A percentile compares a stretch with the other conserved stretches of the same genome.
Conservation (phyloP, 768 basidiomycete species). For the Suillus subaureus region DNA sequence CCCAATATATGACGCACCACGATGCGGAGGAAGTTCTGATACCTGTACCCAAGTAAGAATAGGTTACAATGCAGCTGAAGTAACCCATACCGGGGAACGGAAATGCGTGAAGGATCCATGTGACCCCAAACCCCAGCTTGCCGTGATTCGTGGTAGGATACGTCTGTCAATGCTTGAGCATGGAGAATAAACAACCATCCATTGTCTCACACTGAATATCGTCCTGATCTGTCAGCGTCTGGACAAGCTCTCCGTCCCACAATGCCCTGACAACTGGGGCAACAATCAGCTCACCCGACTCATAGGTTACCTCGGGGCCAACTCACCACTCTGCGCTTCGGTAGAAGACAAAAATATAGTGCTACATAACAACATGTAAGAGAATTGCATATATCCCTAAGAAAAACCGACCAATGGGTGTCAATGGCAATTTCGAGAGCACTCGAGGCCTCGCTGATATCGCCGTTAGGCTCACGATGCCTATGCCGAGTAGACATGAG, state of each 20-base stretch:
- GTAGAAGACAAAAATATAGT: conserved; percentile 83
- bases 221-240: conserved; percentile 70
- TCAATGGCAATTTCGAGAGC: conserved; percentile 93
- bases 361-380: conserved; percentile 37
- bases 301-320: not conserved
- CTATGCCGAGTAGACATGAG: conserved; percentile 82
- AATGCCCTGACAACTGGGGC: conserved; percentile 72
- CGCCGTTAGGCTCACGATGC: conserved; percentile 74
- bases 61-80: not conserved
- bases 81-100: conserved; percentile 65
- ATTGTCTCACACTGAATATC: conserved; percentile 72
- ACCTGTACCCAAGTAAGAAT: conserved; percentile 42
- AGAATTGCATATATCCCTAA: not conserved
- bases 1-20: conserved; percentile 33
- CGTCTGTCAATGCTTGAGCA: conserved; percentile 47
- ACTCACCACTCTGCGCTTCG: conserved; percentile 79
- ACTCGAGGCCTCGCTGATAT: conserved; percentile 70
- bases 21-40: conserved; percentile 85
- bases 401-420: conserved; percentile 67
- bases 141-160: conserved; percentile 61
- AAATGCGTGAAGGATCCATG: conserved; percentile 74
- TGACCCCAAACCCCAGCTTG: conserved; percentile 65
- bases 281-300: conserved; percentile 6
- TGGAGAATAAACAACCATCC: not conserved
- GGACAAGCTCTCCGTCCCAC: conserved; percentile 84